Evolutionary conservation across 257 asterid genomes (phyloP), one percentile per base, ranked within the genome.

Genomic region (Linderniella brevidens): DNA sequence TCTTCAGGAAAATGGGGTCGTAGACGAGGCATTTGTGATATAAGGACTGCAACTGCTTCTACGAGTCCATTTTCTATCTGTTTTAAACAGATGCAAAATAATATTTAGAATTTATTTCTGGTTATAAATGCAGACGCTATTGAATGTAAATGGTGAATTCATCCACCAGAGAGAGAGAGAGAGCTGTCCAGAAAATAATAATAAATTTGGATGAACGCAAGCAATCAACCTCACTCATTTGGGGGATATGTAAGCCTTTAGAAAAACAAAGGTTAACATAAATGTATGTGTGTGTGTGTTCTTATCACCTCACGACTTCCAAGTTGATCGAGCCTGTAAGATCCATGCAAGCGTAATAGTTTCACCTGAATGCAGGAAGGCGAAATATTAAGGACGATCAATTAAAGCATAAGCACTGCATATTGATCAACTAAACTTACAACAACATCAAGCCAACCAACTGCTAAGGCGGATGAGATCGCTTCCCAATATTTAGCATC

Each of bases 61-160:
- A 87, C 97, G 37, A 87, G 74, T 57, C 97, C 97, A 64, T 77
- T 87, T 63, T 87, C 97, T 41, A 76, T 78, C 97, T 87, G 90
- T 60, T 70, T 66, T 14, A 55, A 13, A 55, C 13, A 32, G 38
- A 56, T 18, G 45, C 16, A 52, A 57, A 58, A 47, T 52, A 49
- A 25, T 6, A 25, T 25, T 25, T 2, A 25, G 32, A 25, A 25
- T 25, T 25, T 25, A 6, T 25, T 25, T n/a, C n/a, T 2, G 32
- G 3, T 25, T 25, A 25, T 6, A 25, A 3, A 25, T 25, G 32
- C 32, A 25, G 3, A 25, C 4, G 32, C 32, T 25, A 25, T 25
- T 25, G 32, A 6, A 25, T 25, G 32, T 25, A 25, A n/a, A n/a
- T n/a, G n/a, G 32, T 25, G 32, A 25, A 25, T 25, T 25, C 32